Base-by-base conservation (phyloP, 1,139 yeast genomes). In the Nakaseomyces glabratus region DNA sequence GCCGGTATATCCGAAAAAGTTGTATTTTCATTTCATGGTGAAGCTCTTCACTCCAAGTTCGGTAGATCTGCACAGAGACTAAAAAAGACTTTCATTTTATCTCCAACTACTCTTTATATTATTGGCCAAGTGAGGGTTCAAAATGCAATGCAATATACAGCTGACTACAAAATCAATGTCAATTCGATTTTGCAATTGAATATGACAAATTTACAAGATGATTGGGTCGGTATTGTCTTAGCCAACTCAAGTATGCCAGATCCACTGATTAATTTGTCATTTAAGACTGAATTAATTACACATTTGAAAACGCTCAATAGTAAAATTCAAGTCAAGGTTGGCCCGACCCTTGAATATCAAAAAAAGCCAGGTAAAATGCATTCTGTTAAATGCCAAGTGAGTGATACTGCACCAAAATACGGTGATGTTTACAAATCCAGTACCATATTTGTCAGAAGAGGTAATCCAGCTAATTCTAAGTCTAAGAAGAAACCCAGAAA, bases 281-380 rank as follows among this genome's bases (percentile, higher is more conserved):
- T 90, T 63, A 93, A 93, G 61, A 93, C 98, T 0, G 99, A 93
- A 56, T 63, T 93, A 35, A 65, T 82, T 1, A 77, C 95, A 0
- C 82, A 82, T 37, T 62, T 93, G 55, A 80, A 76, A 53, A 71
- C 69, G 44, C 48, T 79, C 34, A 76, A 77, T 46, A 70, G 73
- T 5, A 69, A 71, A 1, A 61, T 84, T 26, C 65, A 68, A 6
- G 69, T 93, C 32, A 72, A 70, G 35, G 71, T 93, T 46, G 93
- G 80, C 2, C 72, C 84, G 4, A 73, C 82, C 0, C 70, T 93
- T 38, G 73, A 73, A 42, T 93, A 90, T 60, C 85, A 79, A 60
- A 93, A 90, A 70, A 93, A 90, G 55, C 88, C 96, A 1, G 95
- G 95, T 3, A 81, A 80, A 55, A 64, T 71, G 41, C 90, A 85